Evolutionary conservation across 2,329 filamentous ascomycete genomes (phyloP).

Genomic region (Zalaria sp.): DNA sequence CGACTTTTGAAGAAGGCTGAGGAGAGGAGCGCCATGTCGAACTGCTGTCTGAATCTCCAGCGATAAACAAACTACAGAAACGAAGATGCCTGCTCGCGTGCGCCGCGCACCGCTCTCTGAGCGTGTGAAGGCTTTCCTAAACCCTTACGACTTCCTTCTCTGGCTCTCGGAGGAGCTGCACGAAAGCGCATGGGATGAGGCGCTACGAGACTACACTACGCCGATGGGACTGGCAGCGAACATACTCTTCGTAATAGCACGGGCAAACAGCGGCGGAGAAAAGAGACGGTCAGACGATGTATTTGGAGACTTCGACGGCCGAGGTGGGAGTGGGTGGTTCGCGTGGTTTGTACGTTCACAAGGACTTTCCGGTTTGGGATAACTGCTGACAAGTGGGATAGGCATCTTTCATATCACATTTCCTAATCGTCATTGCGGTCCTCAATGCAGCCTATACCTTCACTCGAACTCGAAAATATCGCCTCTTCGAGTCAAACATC

Average conservation of each 20-base stretch:
- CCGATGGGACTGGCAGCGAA: constrained; percentile 67
- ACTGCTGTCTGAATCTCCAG: too few species aligned
- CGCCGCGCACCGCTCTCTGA: constrained; percentile 66
- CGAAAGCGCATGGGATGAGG: constrained; percentile 77
- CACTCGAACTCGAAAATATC: constrained; percentile 68
- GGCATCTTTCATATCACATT: constrained; percentile 52
- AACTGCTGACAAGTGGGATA: constrained; percentile 3
- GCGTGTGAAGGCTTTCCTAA: constrained; percentile 66
- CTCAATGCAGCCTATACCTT: constrained; percentile 74
- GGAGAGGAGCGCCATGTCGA: too few species aligned
- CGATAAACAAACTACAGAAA: too few species aligned
- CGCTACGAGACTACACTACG: constrained; percentile 55
- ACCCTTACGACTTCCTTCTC: constrained; percentile 78
- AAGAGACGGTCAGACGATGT: constrained; percentile 56
- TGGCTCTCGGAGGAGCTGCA: constrained; percentile 91
- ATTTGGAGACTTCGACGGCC: constrained; percentile 53
- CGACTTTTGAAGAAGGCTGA: too few species aligned
- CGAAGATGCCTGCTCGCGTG: constrained; percentile 64
- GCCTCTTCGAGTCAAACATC: constrained; percentile 77
- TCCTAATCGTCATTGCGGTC: constrained; percentile 51
- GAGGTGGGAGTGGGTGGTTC: constrained; percentile 47
- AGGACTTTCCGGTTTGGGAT: neutral
- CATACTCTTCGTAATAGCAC: constrained; percentile 64
- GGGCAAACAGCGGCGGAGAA: constrained; percentile 27
- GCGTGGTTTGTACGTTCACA: constrained; percentile 43